These are phyloP conservation scores for Penicillium hordei DNA, from an alignment of 2,329 filamentous ascomycete species.

Conservation along the genomic window DNA sequence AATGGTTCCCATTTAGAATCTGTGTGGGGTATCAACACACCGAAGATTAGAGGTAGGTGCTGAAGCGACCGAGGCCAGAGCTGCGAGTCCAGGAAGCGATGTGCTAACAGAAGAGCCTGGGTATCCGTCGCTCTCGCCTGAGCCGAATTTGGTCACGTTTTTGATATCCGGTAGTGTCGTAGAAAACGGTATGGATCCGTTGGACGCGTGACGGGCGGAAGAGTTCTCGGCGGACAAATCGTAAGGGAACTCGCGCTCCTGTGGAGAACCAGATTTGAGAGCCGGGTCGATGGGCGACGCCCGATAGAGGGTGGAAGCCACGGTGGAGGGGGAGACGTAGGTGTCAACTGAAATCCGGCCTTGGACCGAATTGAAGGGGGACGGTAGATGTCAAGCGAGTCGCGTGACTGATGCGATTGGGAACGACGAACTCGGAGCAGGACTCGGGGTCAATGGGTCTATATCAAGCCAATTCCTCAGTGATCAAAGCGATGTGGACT, in stretches of 20 bases:
- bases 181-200: constrained; percentile 50
- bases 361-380: constrained; percentile 32
- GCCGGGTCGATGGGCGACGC: constrained; percentile 57
- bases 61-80: constrained; percentile 59
- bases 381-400: background rate
- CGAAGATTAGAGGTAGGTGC: constrained; percentile 53
- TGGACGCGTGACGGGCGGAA: constrained; percentile 49
- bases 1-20: background rate
- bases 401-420: constrained; percentile 4
- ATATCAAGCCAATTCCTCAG: background rate
- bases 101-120: constrained; percentile 36
- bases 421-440: background rate
- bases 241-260: constrained; percentile 37
- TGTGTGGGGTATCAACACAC: constrained; percentile 38
- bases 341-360: constrained; percentile 36
- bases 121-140: constrained; percentile 29
- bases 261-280: constrained; percentile 49
- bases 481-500: background rate
- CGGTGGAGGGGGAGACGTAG: constrained; percentile 58
- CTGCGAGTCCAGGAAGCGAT: constrained; percentile 58
- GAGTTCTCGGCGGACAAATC: constrained; percentile 50
- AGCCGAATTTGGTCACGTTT: constrained; percentile 31
- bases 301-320: constrained; percentile 60
- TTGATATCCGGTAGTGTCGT: constrained; percentile 34
- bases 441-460: background rate